Percentiles rank a stretch among this genome's conserved stretches.
phyloP scores from a whole-genome alignment of 208 protist species.

The Leptomonas seymouri region DNA sequence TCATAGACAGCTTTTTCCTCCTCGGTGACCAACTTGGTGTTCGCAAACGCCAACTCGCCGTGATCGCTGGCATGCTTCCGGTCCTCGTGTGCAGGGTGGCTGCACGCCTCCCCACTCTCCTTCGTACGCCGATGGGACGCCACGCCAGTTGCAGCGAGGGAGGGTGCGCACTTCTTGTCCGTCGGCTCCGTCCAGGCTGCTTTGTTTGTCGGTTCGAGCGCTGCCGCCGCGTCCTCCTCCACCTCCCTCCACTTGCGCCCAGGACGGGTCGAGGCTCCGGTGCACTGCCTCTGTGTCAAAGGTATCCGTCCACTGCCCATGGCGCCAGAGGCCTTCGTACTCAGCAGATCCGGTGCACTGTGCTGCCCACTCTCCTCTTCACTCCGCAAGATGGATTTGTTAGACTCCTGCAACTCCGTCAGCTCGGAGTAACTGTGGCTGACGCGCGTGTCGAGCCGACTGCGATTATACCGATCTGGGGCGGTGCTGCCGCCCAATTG shows the following conservation, averaged over 20 bases:
- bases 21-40: conserved; percentile 19
- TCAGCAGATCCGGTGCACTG: conserved; percentile 16
- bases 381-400: neutral
- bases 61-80: neutral
- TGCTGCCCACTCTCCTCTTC: neutral
- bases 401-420: conserved; percentile 3
- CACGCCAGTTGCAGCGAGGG: neutral
- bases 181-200: neutral
- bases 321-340: neutral
- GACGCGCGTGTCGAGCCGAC: neutral
- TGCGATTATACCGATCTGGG: neutral
- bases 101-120: neutral
- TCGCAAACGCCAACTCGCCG: conserved; percentile 12
- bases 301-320: neutral
- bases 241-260: neutral
- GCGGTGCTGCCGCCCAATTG: neutral
- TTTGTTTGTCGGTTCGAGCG: neutral
- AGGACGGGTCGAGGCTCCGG: neutral
- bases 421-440: conserved; percentile 11
- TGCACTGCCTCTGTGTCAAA: neutral
- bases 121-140: neutral
- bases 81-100: neutral
- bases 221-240: neutral
- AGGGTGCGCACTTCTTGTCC: neutral
- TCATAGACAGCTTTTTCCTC: conserved; percentile 25